Conservation (phyloP, 306 rosid species). For the Cajanus cajan region DNA sequence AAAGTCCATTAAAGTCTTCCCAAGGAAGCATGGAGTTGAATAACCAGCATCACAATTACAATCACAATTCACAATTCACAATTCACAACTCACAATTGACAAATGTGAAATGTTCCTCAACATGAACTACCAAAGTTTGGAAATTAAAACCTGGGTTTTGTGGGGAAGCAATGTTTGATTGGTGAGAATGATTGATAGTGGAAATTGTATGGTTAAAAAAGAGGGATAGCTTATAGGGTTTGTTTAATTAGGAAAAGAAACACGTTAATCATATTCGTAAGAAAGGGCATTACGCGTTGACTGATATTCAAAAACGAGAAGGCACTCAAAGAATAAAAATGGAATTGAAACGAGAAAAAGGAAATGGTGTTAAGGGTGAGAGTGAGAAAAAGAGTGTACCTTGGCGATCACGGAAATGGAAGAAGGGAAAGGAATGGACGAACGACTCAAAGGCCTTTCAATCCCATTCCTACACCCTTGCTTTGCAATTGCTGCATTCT, state of each 20-base stretch:
- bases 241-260: too few species aligned
- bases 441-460: not conserved
- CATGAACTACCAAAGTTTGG: not conserved
- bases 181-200: too few species aligned
- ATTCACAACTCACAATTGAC: too few species aligned
- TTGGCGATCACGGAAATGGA: not conserved
- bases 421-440: not conserved
- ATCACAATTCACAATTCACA: not conserved
- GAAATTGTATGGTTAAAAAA: too few species aligned
- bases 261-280: too few species aligned
- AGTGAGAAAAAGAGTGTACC: too few species aligned
- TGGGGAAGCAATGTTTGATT: not conserved
- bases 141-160: not conserved
- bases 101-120: not conserved
- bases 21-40: conserved; percentile 35
- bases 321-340: too few species aligned
- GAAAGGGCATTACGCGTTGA: too few species aligned
- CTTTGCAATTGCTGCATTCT: not conserved
- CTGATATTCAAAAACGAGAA: too few species aligned
- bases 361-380: too few species aligned
- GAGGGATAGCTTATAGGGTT: too few species aligned
- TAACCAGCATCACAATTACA: not conserved
- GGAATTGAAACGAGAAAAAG: too few species aligned
- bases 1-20: conserved; percentile 59
- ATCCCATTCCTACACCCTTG: not conserved